Percentiles rank a stretch among this genome's conserved stretches.
Evolutionary conservation across 768 basidiomycete species (phyloP).

Genomic region (Leccinum ochraceum): DNA sequence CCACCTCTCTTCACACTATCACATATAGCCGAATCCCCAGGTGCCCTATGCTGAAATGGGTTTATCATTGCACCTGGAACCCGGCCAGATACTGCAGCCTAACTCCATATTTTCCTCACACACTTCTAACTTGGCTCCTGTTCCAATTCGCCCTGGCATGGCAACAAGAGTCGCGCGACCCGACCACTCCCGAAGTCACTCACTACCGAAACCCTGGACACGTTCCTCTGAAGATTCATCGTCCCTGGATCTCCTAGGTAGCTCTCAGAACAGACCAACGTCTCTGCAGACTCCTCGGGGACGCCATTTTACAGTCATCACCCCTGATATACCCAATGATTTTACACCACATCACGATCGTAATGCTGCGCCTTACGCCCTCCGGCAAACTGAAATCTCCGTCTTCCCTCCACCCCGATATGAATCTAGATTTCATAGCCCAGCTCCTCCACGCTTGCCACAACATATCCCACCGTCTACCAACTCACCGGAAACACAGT

Average conservation of each 20-base stretch:
- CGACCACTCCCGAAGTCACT: slow-evolving; percentile 14
- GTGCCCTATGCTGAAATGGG: slow-evolving; percentile 23
- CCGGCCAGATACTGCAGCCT: slow-evolving; percentile 59
- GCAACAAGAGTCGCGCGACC: slow-evolving; percentile 3
- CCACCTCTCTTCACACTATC: slow-evolving; percentile 12
- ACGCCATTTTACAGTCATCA: slow-evolving; percentile 12
- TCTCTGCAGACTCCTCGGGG: slow-evolving; percentile 18
- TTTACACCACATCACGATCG: slow-evolving; percentile 13
- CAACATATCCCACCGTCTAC: slow-evolving; percentile 10
- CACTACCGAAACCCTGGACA: slow-evolving; percentile 10
- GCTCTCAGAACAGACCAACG: slow-evolving; percentile 5
- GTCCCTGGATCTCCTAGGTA: not conserved
- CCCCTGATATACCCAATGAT: slow-evolving; percentile 8
- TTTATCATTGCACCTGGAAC: slow-evolving; percentile 51
- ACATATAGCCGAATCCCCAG: slow-evolving; percentile 12
- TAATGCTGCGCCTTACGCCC: slow-evolving; percentile 17
- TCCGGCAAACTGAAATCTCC: slow-evolving; percentile 14
- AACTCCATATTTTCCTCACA: slow-evolving; percentile 16
- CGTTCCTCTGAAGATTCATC: slow-evolving; percentile 1
- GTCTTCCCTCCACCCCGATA: slow-evolving; percentile 25
- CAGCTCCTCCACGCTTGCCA: slow-evolving; percentile 11
- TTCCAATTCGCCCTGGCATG: slow-evolving; percentile 4
- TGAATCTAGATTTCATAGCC: slow-evolving; percentile 14
- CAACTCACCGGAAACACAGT: slow-evolving; percentile 5
- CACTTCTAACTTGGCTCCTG: slow-evolving; percentile 1